phyloP scores from a whole-genome alignment of 441 rosid species.

The Erysimum pusillum region DNA sequence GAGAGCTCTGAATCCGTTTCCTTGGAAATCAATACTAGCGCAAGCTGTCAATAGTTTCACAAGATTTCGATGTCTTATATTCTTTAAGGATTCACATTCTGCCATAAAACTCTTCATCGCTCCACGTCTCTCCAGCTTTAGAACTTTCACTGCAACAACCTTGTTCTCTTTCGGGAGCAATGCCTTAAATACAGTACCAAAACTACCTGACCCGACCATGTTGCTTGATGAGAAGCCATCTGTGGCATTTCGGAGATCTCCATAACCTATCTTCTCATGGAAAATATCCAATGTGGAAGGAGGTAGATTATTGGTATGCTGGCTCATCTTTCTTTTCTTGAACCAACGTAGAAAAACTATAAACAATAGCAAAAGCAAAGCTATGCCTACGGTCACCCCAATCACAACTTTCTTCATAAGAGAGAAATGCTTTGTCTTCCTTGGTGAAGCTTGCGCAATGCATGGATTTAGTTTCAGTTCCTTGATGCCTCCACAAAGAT shows the following conservation, averaged over 20 bases:
- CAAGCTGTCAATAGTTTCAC: constrained; percentile 35
- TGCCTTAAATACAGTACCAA: constrained; percentile 34
- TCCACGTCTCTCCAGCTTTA: constrained; percentile 16
- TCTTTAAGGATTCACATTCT: constrained; percentile 38
- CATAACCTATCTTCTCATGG: background rate
- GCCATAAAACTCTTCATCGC: constrained; percentile 46
- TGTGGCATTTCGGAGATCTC: background rate
- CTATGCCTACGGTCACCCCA: background rate
- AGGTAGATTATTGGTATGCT: background rate
- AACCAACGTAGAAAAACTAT: background rate
- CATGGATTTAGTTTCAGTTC: background rate
- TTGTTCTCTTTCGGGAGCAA: background rate
- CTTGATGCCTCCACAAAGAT: constrained; percentile 7
- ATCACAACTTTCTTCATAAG: background rate
- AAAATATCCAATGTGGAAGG: background rate
- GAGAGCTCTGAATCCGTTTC: constrained; percentile 40
- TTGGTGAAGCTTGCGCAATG: no score
- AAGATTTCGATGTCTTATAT: constrained; percentile 43
- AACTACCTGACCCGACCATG: constrained; percentile 38
- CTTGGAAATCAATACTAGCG: constrained; percentile 34
- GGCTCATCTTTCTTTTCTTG: background rate
- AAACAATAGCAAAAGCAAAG: background rate
- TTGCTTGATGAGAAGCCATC: constrained; percentile 30
- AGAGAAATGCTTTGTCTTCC: background rate
- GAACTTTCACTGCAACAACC: constrained; percentile 31